A percentile compares a stretch with the other conserved stretches of the same genome.
Evolutionary conservation across 441 rosid species (phyloP).

Genomic region (Jatropha multifida): DNA sequence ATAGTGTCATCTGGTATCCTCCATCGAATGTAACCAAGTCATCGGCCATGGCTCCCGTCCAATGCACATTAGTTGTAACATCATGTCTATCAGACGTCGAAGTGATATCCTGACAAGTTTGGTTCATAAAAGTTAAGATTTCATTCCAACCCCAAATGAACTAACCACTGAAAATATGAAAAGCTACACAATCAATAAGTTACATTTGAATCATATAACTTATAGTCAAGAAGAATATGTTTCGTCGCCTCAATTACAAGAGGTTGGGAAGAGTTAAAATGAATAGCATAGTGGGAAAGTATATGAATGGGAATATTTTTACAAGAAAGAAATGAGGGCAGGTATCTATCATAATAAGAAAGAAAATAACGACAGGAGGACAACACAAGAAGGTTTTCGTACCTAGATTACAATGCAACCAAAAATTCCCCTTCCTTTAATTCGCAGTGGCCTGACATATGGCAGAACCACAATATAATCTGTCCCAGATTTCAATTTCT

Average conservation of each 20-base stretch:
- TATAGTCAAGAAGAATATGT: not conserved
- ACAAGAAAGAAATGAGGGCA: not conserved
- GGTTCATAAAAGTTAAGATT: constrained; percentile 4
- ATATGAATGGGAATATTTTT: not conserved
- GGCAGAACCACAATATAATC: not conserved
- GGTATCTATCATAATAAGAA: not conserved
- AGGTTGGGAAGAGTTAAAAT: not conserved
- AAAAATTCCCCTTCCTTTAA: not conserved
- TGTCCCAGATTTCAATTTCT: not conserved
- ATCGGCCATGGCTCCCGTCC: constrained; percentile 56
- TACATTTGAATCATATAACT: not conserved
- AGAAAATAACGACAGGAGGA: not conserved
- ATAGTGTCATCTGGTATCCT: constrained; percentile 62
- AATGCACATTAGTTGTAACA: constrained; percentile 52
- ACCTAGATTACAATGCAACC: not conserved
- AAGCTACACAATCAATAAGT: not conserved
- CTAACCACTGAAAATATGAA: not conserved
- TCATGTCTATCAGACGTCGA: constrained; percentile 35
- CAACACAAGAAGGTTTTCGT: not conserved
- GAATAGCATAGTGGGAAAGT: not conserved
- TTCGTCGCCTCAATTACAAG: not conserved
- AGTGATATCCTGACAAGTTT: constrained; percentile 50
- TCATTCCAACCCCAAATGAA: constrained; percentile 7
- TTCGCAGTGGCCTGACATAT: not conserved
- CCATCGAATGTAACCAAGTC: constrained; percentile 66